Base-by-base conservation (phyloP, 192 early-diverging fungal genomes). In the Rhizophagus clarus region DNA sequence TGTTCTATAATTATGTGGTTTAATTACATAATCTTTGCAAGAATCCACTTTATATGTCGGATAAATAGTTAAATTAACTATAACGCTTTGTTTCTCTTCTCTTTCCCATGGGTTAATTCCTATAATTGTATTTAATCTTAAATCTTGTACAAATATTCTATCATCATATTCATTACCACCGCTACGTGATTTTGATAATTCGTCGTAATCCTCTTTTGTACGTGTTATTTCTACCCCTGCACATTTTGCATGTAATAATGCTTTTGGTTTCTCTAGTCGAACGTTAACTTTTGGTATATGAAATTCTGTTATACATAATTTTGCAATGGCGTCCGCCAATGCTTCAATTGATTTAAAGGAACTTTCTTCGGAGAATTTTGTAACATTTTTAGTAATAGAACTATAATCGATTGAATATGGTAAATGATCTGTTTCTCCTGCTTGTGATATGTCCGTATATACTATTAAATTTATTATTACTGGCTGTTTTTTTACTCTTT, bases 101-200 rank as follows among this genome's bases (percentile, higher is more conserved):
- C 97, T 88, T 84, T 99, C 98, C 94, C 96, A 97, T 17, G 95
- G 92, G 82, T 98, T 96, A 14, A 99, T 93, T 29, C 98, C 98
- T 63, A 99, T 94, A 47, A 99, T 96, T 26, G 95, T 92, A 82
- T 88, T 92, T 22, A 96, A 85, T 17, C 84, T 85, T 66, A 99
- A 85, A 77, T 91, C 89, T 80, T 94, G 91, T 77, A 99, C 95
- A 82, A 96, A 92, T 47, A 98, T 93, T 56, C 87, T 83, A 82
- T 99, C 98, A 26, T 95, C 82, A 15, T 82, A 60, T 12, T 85
- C 88, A 24, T 90, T 82, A 15, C 37, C 71, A 37, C 82, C 11
- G 82, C 85, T 42, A 6, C 1, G 77, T 79, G 26, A 83, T 88
- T 14, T 42, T 63, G 28, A 67, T 78, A 28, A 76, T 82, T 26